These are phyloP conservation scores for Mycocentrospora acerina DNA, from an alignment of 2,329 filamentous ascomycete species.

Conservation along the genomic window DNA sequence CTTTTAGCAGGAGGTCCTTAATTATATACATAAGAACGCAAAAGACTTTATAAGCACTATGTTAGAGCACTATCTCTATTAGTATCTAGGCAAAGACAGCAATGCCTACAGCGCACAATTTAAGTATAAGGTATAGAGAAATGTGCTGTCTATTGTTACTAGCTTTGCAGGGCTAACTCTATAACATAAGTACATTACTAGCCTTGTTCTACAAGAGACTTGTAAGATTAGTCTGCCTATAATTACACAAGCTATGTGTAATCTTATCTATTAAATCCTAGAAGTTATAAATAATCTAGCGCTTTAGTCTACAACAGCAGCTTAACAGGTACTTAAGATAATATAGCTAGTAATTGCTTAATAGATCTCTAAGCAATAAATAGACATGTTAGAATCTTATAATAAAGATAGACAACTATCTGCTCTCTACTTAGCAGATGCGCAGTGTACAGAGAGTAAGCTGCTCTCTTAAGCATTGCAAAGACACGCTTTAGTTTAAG, in stretches of 20 bases:
- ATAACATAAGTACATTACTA: slow-evolving; percentile 3
- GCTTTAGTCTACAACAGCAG: no score
- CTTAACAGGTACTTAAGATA: no score
- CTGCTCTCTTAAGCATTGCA: neutral
- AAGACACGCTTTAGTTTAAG: neutral
- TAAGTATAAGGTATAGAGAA: slow-evolving; percentile 4
- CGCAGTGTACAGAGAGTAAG: no score
- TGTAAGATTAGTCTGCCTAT: slow-evolving; percentile 1
- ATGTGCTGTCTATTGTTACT: slow-evolving; percentile 2
- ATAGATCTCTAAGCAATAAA: no score
- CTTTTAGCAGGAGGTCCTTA: no score
- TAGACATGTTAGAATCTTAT: no score
- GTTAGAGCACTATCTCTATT: slow-evolving; percentile 3
- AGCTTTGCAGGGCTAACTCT: no score
- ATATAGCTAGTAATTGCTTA: no score
- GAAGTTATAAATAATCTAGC: no score
- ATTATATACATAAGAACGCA: neutral
- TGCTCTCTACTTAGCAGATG: no score
- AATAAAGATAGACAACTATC: no score
- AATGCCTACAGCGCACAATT: slow-evolving; percentile 3
- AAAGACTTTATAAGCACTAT: neutral
- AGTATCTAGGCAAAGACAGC: slow-evolving; percentile 4
- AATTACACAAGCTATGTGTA: neutral
- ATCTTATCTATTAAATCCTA: neutral
- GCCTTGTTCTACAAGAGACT: slow-evolving; percentile 1